phyloP scores from a whole-genome alignment of 1,139 yeast species.

The Blastobotrys aristatus region DNA sequence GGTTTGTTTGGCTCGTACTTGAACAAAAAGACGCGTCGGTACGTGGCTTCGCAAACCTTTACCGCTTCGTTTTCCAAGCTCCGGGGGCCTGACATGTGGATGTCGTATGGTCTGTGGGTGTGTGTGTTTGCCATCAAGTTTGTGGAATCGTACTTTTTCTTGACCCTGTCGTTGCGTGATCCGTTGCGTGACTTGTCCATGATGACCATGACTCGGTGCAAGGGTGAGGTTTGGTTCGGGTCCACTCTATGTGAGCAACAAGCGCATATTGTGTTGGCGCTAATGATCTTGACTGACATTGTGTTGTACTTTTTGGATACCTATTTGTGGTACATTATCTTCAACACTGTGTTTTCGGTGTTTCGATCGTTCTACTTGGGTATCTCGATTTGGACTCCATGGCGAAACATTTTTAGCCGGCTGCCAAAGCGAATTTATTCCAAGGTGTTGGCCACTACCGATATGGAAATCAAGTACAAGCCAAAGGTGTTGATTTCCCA shows the following conservation, averaged over 20 bases:
- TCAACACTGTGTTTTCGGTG: conserved; percentile 91
- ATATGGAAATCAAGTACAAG: conserved; percentile 97
- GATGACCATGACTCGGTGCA: conserved; percentile 61
- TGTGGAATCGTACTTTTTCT: conserved; percentile 86
- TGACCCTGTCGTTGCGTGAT: conserved; percentile 86
- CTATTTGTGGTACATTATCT: conserved; percentile 95
- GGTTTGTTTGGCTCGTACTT: conserved; percentile 92
- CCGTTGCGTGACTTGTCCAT: conserved; percentile 75
- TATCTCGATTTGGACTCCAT: conserved; percentile 96
- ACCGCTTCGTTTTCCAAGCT: conserved; percentile 86
- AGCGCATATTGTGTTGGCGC: conserved; percentile 79
- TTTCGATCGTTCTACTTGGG: conserved; percentile 98
- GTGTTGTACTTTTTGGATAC: conserved; percentile 97
- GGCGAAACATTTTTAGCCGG: conserved; percentile 98
- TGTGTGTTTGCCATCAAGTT: conserved; percentile 85
- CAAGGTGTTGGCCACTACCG: conserved; percentile 94
- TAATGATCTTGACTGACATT: conserved; percentile 89
- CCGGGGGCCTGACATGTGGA: conserved; percentile 89
- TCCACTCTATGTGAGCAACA: conserved; percentile 72
- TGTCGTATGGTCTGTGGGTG: conserved; percentile 88
- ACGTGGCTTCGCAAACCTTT: conserved; percentile 91
- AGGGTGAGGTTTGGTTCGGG: conserved; percentile 90
- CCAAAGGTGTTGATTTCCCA: conserved; percentile 97
- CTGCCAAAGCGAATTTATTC: conserved; percentile 98
- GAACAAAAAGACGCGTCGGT: conserved; percentile 80